Conservation (phyloP, 2,329 filamentous ascomycete genomes). For the Calonectria honghensis region DNA sequence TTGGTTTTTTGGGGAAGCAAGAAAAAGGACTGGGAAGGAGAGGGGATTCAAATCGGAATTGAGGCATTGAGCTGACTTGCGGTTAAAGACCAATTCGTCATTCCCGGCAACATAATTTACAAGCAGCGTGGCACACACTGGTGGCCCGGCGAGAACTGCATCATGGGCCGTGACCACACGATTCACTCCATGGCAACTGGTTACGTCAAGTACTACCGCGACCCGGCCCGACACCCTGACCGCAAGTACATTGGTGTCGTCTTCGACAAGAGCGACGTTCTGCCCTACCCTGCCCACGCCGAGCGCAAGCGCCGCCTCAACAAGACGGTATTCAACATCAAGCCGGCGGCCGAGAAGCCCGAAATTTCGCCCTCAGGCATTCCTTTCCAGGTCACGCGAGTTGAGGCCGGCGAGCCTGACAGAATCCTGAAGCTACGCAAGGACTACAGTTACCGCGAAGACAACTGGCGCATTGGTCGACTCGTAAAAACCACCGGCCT, state of each 20-base stretch:
- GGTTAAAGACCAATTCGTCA: conserved; percentile 87
- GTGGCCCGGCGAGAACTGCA: conserved; percentile 96
- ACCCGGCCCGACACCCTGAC: conserved; percentile 87
- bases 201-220: conserved; percentile 97
- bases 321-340: conserved; percentile 76
- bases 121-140: conserved; percentile 95
- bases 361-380: conserved; percentile 70
- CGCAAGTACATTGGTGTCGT: conserved; percentile 96
- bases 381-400: conserved; percentile 67
- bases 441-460: conserved; percentile 77
- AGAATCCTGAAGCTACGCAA: conserved; percentile 70
- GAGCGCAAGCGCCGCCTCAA: conserved; percentile 85
- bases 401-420: conserved; percentile 64
- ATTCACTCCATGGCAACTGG: conserved; percentile 90
- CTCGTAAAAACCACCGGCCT: conserved; percentile 71
- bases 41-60: not conserved
- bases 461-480: conserved; percentile 75
- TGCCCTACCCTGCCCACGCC: conserved; percentile 85
- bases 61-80: conserved; percentile 38
- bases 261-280: conserved; percentile 85
- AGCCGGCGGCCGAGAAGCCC: conserved; percentile 60
- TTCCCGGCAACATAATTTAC: conserved; percentile 98
- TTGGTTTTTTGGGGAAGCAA: not conserved
- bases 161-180: conserved; percentile 96
- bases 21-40: not conserved